Evolutionary conservation across 768 basidiomycete species (phyloP).

Genomic region (Boletus reticulatus): DNA sequence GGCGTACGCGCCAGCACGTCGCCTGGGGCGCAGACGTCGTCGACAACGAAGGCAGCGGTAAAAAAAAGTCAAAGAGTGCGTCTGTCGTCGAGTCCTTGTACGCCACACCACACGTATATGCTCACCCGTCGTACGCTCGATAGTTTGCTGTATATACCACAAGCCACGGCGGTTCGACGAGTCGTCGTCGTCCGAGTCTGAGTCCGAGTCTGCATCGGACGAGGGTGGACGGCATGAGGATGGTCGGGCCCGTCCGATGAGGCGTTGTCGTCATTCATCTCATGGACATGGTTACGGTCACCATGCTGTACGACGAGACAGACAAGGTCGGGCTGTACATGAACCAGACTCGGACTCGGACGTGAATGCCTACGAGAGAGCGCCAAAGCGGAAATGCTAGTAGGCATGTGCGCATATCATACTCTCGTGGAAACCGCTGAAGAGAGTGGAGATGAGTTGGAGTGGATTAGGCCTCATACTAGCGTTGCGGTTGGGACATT

Average conservation of each 20-base stretch:
- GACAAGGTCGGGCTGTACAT: constrained; percentile 13
- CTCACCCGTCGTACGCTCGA: neutral
- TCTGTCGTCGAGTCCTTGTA: constrained; percentile 9
- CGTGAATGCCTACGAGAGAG: constrained; percentile 51
- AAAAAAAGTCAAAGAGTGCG: constrained; percentile 93
- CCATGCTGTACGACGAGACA: constrained; percentile 5
- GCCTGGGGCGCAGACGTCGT: constrained; percentile 84
- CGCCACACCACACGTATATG: no score
- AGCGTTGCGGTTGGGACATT: no score
- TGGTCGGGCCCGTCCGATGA: constrained; percentile 13
- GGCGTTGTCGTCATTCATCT: constrained; percentile 2
- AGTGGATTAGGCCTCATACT: no score
- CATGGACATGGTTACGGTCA: constrained; percentile 1
- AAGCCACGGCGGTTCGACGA: constrained; percentile 79
- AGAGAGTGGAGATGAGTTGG: no score
- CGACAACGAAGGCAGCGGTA: constrained; percentile 87
- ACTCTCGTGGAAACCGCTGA: no score
- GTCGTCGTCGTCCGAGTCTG: constrained; percentile 50
- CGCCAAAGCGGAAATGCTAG: constrained; percentile 24
- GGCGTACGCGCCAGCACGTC: constrained; percentile 52
- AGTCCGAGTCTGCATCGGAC: constrained; percentile 16
- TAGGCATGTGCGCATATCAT: no score
- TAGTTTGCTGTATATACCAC: constrained; percentile 96
- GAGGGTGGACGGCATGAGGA: constrained; percentile 2
- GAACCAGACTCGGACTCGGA: constrained; percentile 24